Percentiles rank a stretch among this genome's conserved stretches.
Conservation (phyloP, 2,329 filamentous ascomycete genomes). For the Fonsecaea nubica region DNA sequence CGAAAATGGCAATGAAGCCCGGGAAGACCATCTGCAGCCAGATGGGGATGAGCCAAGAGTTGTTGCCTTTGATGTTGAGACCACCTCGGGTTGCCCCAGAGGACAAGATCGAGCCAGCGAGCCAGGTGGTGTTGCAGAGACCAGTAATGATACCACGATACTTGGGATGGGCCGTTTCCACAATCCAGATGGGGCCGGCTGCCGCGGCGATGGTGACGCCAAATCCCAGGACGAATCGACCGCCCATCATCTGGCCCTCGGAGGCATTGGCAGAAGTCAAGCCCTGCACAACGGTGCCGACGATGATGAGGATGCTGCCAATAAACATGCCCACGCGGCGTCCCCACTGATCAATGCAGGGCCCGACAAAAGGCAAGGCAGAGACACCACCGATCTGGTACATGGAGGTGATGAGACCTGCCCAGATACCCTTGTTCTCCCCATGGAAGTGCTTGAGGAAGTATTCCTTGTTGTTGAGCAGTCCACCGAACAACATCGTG, state of each 20-base stretch:
- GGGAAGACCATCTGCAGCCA: slow-evolving; percentile 58
- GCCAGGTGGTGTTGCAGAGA: slow-evolving; percentile 61
- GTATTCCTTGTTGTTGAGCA: slow-evolving; percentile 55
- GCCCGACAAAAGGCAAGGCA: slow-evolving; percentile 56
- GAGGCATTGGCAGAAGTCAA: slow-evolving; percentile 49
- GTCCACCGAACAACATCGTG: slow-evolving; percentile 62
- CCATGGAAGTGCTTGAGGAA: slow-evolving; percentile 54
- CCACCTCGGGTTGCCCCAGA: slow-evolving; percentile 61
- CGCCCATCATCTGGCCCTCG: slow-evolving; percentile 62
- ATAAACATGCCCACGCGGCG: slow-evolving; percentile 63
- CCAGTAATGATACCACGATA: slow-evolving; percentile 68
- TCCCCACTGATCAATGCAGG: slow-evolving; percentile 57
- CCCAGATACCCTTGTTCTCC: slow-evolving; percentile 51
- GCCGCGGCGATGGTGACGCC: slow-evolving; percentile 66
- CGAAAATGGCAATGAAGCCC: slow-evolving; percentile 55
- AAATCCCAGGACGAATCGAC: slow-evolving; percentile 62
- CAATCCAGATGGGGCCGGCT: slow-evolving; percentile 68
- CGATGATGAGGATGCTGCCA: slow-evolving; percentile 59
- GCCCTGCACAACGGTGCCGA: slow-evolving; percentile 60
- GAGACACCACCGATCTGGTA: slow-evolving; percentile 57
- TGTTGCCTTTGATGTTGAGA: slow-evolving; percentile 42
- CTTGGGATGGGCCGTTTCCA: slow-evolving; percentile 68
- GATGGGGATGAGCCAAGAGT: slow-evolving; percentile 66
- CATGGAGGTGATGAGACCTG: slow-evolving; percentile 55
- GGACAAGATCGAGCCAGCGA: slow-evolving; percentile 60